These are phyloP conservation scores for Nymphaea colorata DNA, from an alignment of 164 flowering plant genomes.

Conservation along the genomic window DNA sequence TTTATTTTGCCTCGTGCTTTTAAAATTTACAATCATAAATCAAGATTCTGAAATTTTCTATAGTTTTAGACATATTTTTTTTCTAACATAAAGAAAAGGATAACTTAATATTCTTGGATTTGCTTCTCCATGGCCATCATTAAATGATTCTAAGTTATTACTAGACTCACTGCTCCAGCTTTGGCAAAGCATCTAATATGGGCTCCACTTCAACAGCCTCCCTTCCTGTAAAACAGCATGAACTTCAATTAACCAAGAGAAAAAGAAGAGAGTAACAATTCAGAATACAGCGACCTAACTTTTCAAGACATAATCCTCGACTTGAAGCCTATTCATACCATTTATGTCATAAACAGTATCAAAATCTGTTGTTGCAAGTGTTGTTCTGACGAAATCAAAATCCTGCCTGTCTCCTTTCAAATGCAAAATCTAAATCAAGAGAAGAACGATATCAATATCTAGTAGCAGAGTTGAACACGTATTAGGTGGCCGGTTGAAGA, in stretches of 20 bases:
- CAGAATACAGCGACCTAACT: too few relatives aligned
- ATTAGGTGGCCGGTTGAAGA: too few relatives aligned
- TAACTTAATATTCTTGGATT: too few relatives aligned
- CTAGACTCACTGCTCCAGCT: conserved; percentile 72
- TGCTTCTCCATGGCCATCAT: too few relatives aligned
- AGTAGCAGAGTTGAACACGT: too few relatives aligned
- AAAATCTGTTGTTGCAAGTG: conserved; percentile 82
- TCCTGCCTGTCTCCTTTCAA: conserved; percentile 97
- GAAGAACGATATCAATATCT: not conserved
- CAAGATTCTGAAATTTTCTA: too few relatives aligned
- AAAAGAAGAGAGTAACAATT: not conserved
- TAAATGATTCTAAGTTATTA: too few relatives aligned
- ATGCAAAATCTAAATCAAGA: conserved; percentile 54
- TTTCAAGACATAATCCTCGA: too few relatives aligned
- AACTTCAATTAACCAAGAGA: not conserved
- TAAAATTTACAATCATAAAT: too few relatives aligned
- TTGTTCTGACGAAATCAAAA: conserved; percentile 71
- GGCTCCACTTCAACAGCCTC: conserved; percentile 94
- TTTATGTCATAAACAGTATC: conserved; percentile 95
- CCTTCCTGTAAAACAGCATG: conserved; percentile 39
- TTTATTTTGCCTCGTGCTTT: too few relatives aligned
- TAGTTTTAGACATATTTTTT: too few relatives aligned
- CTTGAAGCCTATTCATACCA: conserved; percentile 25
- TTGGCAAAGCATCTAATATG: conserved; percentile 83
- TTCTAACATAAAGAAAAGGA: too few relatives aligned